A percentile compares a stretch with the other conserved stretches of the same genome.
Conservation (phyloP, 257 asterid species). For the Solanum clarkiae region DNA sequence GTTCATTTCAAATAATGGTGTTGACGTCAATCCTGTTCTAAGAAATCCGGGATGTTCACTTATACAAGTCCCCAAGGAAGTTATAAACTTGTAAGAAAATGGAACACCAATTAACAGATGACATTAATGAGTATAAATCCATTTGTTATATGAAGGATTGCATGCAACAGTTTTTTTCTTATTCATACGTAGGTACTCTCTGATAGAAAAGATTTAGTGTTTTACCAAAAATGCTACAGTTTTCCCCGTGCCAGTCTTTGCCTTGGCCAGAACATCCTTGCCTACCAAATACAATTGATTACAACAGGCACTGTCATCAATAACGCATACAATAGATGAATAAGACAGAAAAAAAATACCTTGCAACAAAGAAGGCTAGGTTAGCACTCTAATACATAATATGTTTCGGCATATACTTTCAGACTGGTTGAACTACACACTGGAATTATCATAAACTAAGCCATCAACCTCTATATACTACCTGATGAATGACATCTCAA, state of each 20-base stretch:
- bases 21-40: neutral
- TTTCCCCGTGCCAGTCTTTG: slow-evolving; percentile 97
- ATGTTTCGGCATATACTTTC: neutral
- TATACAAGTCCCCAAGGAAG: neutral
- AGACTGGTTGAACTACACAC: neutral
- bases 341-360: neutral
- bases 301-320: neutral
- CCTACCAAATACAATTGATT: slow-evolving; percentile 33
- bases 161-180: neutral
- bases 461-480: neutral
- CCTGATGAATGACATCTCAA: neutral
- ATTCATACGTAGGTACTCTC: neutral
- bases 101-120: neutral
- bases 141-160: neutral
- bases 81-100: neutral
- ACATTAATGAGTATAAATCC: neutral
- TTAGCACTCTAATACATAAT: neutral
- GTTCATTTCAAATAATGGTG: neutral
- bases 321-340: neutral
- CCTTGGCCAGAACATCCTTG: slow-evolving; percentile 97
- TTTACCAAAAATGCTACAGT: slow-evolving; percentile 95
- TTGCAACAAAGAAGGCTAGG: neutral
- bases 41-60: neutral
- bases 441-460: neutral
- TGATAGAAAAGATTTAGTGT: slow-evolving; percentile 1